phyloP scores from a whole-genome alignment of 2,329 filamentous ascomycete species.

The Thielaviopsis populi region DNA sequence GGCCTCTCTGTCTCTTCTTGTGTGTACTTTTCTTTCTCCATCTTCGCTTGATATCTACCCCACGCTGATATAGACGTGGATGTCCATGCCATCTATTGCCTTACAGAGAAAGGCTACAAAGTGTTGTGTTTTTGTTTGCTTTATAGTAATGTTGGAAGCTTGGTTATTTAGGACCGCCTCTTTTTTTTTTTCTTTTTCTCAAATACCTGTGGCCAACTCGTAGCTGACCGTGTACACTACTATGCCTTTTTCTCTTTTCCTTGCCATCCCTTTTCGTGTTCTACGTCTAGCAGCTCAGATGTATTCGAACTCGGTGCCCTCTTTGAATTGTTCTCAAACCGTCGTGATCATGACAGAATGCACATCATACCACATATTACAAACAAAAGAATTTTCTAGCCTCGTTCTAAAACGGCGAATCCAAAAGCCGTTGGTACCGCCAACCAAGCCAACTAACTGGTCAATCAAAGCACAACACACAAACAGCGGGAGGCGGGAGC shows the following conservation, averaged over 20 bases:
- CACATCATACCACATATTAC: background rate
- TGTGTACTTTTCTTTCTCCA: background rate
- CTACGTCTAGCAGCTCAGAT: background rate
- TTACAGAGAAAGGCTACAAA: conserved; percentile 1
- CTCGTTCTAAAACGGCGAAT: background rate
- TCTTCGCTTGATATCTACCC: background rate
- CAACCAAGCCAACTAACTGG: background rate
- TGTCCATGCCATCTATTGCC: background rate
- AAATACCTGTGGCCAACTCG: background rate
- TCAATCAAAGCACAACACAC: background rate
- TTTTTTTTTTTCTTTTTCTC: background rate
- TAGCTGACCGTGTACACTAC: background rate
- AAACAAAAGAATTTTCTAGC: background rate
- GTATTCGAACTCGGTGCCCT: background rate
- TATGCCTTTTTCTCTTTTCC: background rate
- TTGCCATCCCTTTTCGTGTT: background rate
- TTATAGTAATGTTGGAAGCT: background rate
- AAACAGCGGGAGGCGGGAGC: background rate
- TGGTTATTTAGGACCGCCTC: background rate
- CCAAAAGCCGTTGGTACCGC: background rate
- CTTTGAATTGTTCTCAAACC: background rate
- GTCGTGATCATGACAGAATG: background rate
- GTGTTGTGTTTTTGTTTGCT: background rate
- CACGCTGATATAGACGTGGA: background rate
- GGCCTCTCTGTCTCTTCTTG: background rate